These are phyloP conservation scores for Eragrostis tef DNA, from an alignment of 202 grass and related monocot species.

Conservation along the genomic window DNA sequence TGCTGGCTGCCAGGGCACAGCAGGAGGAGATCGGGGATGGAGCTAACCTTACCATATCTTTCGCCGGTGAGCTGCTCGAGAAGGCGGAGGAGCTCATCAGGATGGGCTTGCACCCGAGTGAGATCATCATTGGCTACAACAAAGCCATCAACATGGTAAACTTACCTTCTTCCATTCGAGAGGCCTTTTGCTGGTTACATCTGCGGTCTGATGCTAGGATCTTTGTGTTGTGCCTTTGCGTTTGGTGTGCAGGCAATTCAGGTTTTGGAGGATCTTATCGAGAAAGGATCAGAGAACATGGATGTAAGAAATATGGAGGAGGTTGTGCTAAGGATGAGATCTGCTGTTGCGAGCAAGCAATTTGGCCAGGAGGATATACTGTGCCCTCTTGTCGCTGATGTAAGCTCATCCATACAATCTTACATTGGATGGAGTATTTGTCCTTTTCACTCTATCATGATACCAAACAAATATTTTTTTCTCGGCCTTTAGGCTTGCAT, in stretches of 20 bases:
- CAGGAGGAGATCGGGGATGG: slow-evolving; percentile 95
- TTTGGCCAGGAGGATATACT: slow-evolving; percentile 86
- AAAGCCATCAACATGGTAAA: slow-evolving; percentile 84
- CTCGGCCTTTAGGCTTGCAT: slow-evolving; percentile 66
- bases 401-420: slow-evolving; percentile 47
- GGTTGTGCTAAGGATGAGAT: slow-evolving; percentile 79
- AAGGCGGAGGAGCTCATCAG: slow-evolving; percentile 91
- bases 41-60: slow-evolving; percentile 91
- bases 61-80: slow-evolving; percentile 82
- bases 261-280: slow-evolving; percentile 82
- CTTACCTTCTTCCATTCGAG: background rate
- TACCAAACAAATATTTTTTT: slow-evolving; percentile 5
- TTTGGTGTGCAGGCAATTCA: slow-evolving; percentile 53
- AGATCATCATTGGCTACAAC: slow-evolving; percentile 91
- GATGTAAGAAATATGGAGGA: slow-evolving; percentile 87
- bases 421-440: background rate
- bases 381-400: slow-evolving; percentile 90
- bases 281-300: slow-evolving; percentile 90
- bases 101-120: slow-evolving; percentile 96
- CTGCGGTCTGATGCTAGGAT: slow-evolving; percentile 1
- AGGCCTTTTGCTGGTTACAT: background rate
- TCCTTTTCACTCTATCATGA: background rate
- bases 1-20: slow-evolving; percentile 73
- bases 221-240: slow-evolving; percentile 28
- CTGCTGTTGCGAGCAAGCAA: slow-evolving; percentile 93